Conservation (phyloP, 1,284 basidiomycete genomes). For the Fistulinella cinereoalba region DNA sequence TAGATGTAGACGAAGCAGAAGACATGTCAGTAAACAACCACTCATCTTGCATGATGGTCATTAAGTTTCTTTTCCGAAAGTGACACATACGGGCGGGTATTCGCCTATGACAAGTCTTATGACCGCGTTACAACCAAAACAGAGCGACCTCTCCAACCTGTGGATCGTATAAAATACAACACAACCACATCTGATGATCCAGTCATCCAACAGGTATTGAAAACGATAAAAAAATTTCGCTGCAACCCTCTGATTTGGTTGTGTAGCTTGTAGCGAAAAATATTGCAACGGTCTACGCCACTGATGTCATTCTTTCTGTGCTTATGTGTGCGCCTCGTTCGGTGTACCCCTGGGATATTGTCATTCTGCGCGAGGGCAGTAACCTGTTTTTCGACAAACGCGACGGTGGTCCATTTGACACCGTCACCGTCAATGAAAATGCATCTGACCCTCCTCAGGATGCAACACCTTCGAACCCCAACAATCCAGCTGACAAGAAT, state of each 20-base stretch:
- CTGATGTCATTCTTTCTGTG: conserved; percentile 93
- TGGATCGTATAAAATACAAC: conserved; percentile 97
- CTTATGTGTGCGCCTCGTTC: conserved; percentile 96
- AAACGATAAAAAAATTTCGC: too few species aligned
- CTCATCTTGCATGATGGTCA: background rate
- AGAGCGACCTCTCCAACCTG: conserved; percentile 85
- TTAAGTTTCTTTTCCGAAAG: conserved; percentile 39
- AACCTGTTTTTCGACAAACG: conserved; percentile 98
- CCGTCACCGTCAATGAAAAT: conserved; percentile 98
- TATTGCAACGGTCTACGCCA: conserved; percentile 86
- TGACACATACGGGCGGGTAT: conserved; percentile 86
- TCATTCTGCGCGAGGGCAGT: conserved; percentile 90
- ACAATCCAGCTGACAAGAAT: conserved; percentile 67
- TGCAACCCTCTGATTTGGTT: too few species aligned
- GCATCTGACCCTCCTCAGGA: conserved; percentile 94
- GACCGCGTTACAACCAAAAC: conserved; percentile 95
- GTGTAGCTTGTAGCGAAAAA: conserved; percentile 75
- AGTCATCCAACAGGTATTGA: conserved; percentile 78
- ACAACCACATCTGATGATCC: conserved; percentile 97
- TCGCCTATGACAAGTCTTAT: conserved; percentile 92
- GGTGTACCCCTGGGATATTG: conserved; percentile 99
- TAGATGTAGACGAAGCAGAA: conserved; percentile 90
- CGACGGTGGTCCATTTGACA: conserved; percentile 96
- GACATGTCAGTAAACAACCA: conserved; percentile 63
- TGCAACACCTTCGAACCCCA: conserved; percentile 71